Percentiles rank a stretch among this genome's conserved stretches.
phyloP scores from a whole-genome alignment of 164 flowering plant genomes.

The Nymphaea thermarum region DNA sequence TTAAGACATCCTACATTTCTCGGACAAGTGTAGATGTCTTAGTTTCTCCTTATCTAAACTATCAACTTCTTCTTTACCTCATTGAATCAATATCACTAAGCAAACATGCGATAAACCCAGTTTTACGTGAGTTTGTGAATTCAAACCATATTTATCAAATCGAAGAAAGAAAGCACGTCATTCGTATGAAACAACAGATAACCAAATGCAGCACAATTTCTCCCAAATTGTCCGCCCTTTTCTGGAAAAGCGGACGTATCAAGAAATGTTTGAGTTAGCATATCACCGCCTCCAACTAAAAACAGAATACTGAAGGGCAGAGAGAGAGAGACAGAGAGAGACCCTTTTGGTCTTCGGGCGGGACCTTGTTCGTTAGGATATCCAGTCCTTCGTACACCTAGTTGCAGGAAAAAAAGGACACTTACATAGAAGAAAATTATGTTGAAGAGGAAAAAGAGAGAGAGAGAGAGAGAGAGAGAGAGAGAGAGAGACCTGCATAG shows the following conservation, averaged over 20 bases:
- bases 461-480: neutral
- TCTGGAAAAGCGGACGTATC: too few species aligned
- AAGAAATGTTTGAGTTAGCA: too few species aligned
- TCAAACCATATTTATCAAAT: neutral
- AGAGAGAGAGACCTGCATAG: slow-evolving; percentile 58
- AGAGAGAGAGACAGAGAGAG: neutral
- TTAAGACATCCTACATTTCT: neutral
- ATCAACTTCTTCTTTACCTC: neutral
- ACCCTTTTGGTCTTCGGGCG: slow-evolving; percentile 65
- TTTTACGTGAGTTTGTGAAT: neutral
- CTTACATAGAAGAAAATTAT: neutral
- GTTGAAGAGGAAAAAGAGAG: neutral
- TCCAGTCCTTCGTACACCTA: slow-evolving; percentile 70
- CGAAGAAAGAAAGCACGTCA: too few species aligned
- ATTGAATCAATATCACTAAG: neutral
- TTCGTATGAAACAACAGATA: too few species aligned
- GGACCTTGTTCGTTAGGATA: slow-evolving; percentile 88
- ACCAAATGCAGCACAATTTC: too few species aligned
- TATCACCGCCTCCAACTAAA: too few species aligned
- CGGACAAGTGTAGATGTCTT: neutral
- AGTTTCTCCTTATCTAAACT: neutral
- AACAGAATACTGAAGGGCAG: neutral
- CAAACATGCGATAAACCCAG: neutral
- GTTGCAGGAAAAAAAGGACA: neutral
- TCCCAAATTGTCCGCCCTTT: too few species aligned